Evolutionary conservation across 345 rosid species (phyloP).

Genomic region (Moricandia arvensis): DNA sequence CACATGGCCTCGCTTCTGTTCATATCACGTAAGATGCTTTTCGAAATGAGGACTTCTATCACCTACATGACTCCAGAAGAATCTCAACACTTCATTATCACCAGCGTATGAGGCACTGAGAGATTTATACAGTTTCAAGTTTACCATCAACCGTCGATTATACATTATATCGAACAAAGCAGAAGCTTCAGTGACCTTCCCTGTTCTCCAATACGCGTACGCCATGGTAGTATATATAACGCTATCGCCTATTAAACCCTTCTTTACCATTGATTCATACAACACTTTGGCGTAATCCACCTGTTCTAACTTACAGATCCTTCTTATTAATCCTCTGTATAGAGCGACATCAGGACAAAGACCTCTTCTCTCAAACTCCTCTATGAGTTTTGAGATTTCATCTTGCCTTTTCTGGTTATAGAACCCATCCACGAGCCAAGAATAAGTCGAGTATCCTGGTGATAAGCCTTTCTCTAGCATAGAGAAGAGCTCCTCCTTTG

Average conservation of each 20-base stretch:
- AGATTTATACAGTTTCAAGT: conserved; percentile 59
- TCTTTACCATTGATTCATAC: conserved; percentile 59
- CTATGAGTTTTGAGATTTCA: conserved; percentile 48
- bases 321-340: conserved; percentile 84
- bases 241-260: conserved; percentile 69
- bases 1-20: conserved; percentile 25
- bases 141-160: conserved; percentile 68
- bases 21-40: conserved; percentile 55
- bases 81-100: conserved; percentile 47
- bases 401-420: conserved; percentile 53
- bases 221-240: conserved; percentile 68
- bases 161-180: conserved; percentile 69
- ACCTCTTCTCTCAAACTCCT: conserved; percentile 61
- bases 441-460: conserved; percentile 75
- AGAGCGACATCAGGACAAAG: conserved; percentile 54
- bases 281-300: conserved; percentile 59
- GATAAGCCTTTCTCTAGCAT: conserved; percentile 74
- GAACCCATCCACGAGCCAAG: conserved; percentile 81
- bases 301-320: conserved; percentile 67
- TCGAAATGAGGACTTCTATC: conserved; percentile 64
- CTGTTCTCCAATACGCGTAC: conserved; percentile 72
- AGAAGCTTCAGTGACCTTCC: conserved; percentile 54
- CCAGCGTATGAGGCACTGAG: conserved; percentile 60
- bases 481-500: conserved; percentile 64
- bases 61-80: conserved; percentile 76